Conservation (phyloP, 1,284 basidiomycete species). For the Ceratobasidium sp. region DNA sequence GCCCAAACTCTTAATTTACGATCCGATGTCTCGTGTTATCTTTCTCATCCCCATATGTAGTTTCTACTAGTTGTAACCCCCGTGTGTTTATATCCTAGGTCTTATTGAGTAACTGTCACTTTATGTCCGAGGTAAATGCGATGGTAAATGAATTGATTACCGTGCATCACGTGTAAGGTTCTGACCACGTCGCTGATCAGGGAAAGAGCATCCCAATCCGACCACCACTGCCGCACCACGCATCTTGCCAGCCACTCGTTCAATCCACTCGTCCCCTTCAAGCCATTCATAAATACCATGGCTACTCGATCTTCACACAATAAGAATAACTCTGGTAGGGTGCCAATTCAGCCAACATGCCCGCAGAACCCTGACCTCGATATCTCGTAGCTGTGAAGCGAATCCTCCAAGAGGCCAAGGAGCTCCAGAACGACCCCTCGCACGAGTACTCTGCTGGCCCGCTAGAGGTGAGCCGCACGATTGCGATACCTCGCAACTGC, state of each 20-base stretch:
- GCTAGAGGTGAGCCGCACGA: slow-evolving; percentile 76
- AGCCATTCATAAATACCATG: slow-evolving; percentile 48
- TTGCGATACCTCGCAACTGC: slow-evolving; percentile 12
- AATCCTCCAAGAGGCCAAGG: slow-evolving; percentile 95
- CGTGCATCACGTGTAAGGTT: slow-evolving; percentile 36
- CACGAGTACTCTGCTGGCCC: slow-evolving; percentile 89
- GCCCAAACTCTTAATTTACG: slow-evolving; percentile 14
- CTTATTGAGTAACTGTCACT: slow-evolving; percentile 14
- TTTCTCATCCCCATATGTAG: neutral
- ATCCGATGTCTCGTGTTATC: slow-evolving; percentile 17
- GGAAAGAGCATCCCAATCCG: slow-evolving; percentile 15
- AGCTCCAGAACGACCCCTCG: slow-evolving; percentile 84
- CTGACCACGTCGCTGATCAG: slow-evolving; percentile 41
- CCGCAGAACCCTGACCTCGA: neutral
- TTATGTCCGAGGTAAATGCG: slow-evolving; percentile 12
- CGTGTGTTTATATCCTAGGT: slow-evolving; percentile 24
- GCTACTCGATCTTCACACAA: slow-evolving; percentile 65
- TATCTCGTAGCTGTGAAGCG: slow-evolving; percentile 82
- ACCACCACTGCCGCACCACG: slow-evolving; percentile 27
- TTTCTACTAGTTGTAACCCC: neutral
- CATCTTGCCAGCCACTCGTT: slow-evolving; percentile 10
- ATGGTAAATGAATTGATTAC: neutral
- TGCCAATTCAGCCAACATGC: slow-evolving; percentile 49
- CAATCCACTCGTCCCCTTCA: neutral
- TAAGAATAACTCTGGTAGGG: slow-evolving; percentile 84